Evolutionary conservation across 208 protist species (phyloP).

Genomic region (Entamoeba nuttalli): DNA sequence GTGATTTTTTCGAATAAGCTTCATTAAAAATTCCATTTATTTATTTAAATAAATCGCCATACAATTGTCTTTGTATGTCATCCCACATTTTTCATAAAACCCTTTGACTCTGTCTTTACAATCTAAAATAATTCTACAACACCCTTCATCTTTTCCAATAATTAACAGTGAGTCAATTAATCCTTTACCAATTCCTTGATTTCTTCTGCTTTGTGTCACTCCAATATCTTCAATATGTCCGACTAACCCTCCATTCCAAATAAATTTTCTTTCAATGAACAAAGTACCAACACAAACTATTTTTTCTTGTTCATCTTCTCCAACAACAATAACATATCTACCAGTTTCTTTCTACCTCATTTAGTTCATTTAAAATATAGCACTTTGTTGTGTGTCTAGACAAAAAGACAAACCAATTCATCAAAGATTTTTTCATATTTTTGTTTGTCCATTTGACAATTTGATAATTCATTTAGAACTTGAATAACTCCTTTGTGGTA

Average conservation of each 20-base stretch:
- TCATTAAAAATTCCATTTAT: background rate
- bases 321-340: constrained; percentile 8
- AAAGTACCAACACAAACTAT: background rate
- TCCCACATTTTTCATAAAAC: constrained; percentile 17
- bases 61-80: background rate
- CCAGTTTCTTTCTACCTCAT: background rate
- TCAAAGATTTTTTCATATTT: background rate
- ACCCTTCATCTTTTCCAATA: background rate
- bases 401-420: background rate
- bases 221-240: constrained; percentile 23
- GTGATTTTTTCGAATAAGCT: no score
- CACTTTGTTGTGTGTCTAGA: no score
- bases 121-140: constrained; percentile 14
- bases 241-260: background rate
- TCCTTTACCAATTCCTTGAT: background rate
- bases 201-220: background rate
- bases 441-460: background rate
- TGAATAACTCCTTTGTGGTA: background rate
- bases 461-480: background rate
- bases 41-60: background rate
- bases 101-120: background rate
- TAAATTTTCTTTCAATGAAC: constrained; percentile 16
- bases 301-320: background rate
- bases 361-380: background rate
- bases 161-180: background rate